A percentile compares a stretch with the other conserved stretches of the same genome.
Conservation (phyloP, 805 yeast species). For the Scheffersomyces coipomensis region DNA sequence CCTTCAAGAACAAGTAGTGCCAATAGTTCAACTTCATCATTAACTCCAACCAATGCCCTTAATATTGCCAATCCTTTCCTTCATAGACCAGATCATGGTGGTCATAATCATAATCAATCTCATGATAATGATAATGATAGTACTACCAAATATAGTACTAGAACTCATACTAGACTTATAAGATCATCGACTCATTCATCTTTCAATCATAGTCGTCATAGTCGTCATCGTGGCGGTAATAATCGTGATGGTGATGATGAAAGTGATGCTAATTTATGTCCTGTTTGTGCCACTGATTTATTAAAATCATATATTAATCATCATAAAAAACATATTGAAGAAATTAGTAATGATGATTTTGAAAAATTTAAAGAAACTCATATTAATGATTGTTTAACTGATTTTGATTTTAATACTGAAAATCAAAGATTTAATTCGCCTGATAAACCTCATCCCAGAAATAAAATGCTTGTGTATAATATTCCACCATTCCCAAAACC, state of each 20-base stretch:
- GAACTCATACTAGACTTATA: slow-evolving; percentile 15
- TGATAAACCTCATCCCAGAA: slow-evolving; percentile 37
- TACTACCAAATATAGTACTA: slow-evolving; percentile 18
- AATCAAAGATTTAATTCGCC: slow-evolving; percentile 43
- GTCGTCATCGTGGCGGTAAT: slow-evolving; percentile 3
- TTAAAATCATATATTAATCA: slow-evolving; percentile 16
- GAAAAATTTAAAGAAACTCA: slow-evolving; percentile 58
- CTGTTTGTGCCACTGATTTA: slow-evolving; percentile 37
- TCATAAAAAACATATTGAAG: slow-evolving; percentile 10
- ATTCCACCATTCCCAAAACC: slow-evolving; percentile 48
- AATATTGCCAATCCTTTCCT: background rate
- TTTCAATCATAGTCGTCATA: slow-evolving; percentile 5
- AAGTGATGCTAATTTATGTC: slow-evolving; percentile 37
- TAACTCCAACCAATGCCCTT: background rate
- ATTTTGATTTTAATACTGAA: slow-evolving; percentile 61
- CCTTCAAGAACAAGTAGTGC: slow-evolving; percentile 1
- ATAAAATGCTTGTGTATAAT: slow-evolving; percentile 83
- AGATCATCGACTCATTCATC: slow-evolving; percentile 20
- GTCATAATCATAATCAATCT: background rate
- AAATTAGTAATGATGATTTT: slow-evolving; percentile 18
- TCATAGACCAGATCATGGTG: background rate
- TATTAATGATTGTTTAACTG: slow-evolving; percentile 70
- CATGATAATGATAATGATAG: slow-evolving; percentile 7
- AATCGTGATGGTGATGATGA: slow-evolving; percentile 16
- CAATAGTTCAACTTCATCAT: background rate